Conservation (phyloP, 805 yeast species). For the Helenozyma rhizophorensis region DNA sequence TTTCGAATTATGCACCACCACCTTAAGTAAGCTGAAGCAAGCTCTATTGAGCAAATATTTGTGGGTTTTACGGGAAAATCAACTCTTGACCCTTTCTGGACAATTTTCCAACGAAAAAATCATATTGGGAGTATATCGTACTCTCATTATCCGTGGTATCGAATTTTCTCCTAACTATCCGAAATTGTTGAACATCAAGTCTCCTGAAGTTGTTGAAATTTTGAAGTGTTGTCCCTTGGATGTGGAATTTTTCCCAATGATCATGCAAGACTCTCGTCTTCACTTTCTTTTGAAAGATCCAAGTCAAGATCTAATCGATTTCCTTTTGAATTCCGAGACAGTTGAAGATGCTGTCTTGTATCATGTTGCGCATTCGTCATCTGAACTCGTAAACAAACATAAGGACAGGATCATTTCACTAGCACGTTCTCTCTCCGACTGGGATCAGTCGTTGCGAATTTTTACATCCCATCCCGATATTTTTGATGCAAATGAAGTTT, state of each 20-base stretch:
- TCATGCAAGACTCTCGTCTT: slow-evolving; percentile 5
- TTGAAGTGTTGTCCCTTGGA: slow-evolving; percentile 1
- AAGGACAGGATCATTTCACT: slow-evolving; percentile 8
- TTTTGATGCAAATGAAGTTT: slow-evolving; percentile 11
- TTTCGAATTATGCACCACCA: slow-evolving; percentile 3
- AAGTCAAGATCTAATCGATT: slow-evolving; percentile 1
- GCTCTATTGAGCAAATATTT: slow-evolving; percentile 14
- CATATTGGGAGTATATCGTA: slow-evolving; percentile 4
- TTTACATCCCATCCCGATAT: slow-evolving; percentile 8
- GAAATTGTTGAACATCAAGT: slow-evolving; percentile 5
- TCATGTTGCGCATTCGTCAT: slow-evolving; percentile 8
- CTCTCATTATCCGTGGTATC: slow-evolving; percentile 3
- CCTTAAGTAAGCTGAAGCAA: slow-evolving; percentile 13
- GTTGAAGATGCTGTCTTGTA: slow-evolving; percentile 12
- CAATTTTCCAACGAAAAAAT: slow-evolving; percentile 8
- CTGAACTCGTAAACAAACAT: slow-evolving; percentile 8
- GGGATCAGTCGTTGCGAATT: slow-evolving; percentile 18
- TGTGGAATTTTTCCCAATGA: slow-evolving; percentile 4
- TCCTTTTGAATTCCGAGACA: slow-evolving; percentile 1
- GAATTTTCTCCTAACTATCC: slow-evolving; percentile 7
- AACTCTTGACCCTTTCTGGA: slow-evolving; percentile 9
- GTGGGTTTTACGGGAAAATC: slow-evolving; percentile 25
- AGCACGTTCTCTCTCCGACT: slow-evolving; percentile 13
- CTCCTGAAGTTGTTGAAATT: slow-evolving; percentile 5
- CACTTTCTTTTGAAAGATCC: slow-evolving; percentile 8